Percentiles rank a stretch among this genome's conserved stretches.
Conservation (phyloP, 2,329 filamentous ascomycete species). For the Microdochium trichocladiopsis region DNA sequence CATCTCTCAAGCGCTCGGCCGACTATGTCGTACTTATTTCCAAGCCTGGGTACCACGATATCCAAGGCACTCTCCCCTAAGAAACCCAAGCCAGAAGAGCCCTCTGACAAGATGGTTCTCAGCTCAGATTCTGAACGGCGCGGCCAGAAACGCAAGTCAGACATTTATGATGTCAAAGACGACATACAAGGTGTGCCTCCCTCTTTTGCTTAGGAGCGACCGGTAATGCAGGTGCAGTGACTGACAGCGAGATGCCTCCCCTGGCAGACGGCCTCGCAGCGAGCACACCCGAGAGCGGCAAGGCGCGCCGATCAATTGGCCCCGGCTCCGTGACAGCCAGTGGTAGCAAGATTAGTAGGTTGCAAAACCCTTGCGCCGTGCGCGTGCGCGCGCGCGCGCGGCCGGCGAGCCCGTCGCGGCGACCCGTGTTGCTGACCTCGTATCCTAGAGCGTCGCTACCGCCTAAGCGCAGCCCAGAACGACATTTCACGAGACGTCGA, state of each 20-base stretch:
- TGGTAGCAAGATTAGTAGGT: neutral
- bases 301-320: neutral
- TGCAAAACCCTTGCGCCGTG: neutral
- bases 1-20: neutral
- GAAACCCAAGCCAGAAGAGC: neutral
- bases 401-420: neutral
- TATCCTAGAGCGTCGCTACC: slow-evolving; percentile 13
- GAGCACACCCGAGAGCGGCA: neutral
- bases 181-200: slow-evolving; percentile 11
- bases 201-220: neutral
- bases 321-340: neutral
- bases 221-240: neutral
- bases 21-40: neutral
- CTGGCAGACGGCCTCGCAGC: neutral
- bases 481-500: slow-evolving; percentile 3
- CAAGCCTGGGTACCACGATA: neutral
- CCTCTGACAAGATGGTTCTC: neutral
- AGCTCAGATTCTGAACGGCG: neutral
- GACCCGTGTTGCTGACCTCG: neutral
- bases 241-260: neutral
- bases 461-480: slow-evolving; percentile 6
- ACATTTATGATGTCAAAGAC: slow-evolving; percentile 17
- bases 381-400: no score
- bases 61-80: neutral
- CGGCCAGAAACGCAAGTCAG: slow-evolving; percentile 15